Base-by-base conservation (phyloP, 2,329 filamentous ascomycete species). In the Paecilomyces formosus region DNA sequence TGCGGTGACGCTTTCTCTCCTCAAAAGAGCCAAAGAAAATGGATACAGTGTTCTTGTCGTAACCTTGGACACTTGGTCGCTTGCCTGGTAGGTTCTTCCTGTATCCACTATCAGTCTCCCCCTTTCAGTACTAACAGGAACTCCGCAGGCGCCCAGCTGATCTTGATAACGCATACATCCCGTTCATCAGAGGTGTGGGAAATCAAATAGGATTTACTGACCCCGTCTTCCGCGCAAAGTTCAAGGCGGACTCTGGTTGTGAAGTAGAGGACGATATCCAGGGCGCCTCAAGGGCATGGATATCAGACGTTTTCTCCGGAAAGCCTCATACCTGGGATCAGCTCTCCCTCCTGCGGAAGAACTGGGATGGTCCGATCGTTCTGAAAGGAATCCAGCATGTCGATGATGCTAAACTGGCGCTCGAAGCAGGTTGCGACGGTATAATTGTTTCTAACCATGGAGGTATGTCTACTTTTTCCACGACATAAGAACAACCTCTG, bases 41-140 rank as follows among this genome's bases (percentile, higher is more conserved):
- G 88, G 87, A 0, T 91, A 81, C 72, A 80, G 79, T 33, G 86
- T 85, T 0, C 77, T 91, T 0, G 82, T 91, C 6, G 85, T 92
- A 0, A 92, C 89, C 0, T 77, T 90, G 0, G 88, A 92, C 70
- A 90, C 87, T 0, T 89, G 84, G 72, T 80, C 81, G 12, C 77
- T 91, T 35, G 82, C 81, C 0, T 92, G 88, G 86, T 61, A 59
- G 55, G 57, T 11, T 45, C 26, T 24, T 12, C 15, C 8, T 7
- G 15, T 8, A 6, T 18, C 7, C 6, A 8, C 15, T 45, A 18
- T 18, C 39, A 18, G 8, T 18, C n/a, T 21, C n/a, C n/a, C 18
- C n/a, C 3, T 9, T 15, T 45, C 4, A 39, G 8, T 45, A 18
- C 39, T 45, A 45, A 45, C 39, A 6, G 18, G 39, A 45, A 45